These are phyloP conservation scores for Leucosporidium creatinivorum DNA, from an alignment of 768 basidiomycete genomes.

Conservation along the genomic window DNA sequence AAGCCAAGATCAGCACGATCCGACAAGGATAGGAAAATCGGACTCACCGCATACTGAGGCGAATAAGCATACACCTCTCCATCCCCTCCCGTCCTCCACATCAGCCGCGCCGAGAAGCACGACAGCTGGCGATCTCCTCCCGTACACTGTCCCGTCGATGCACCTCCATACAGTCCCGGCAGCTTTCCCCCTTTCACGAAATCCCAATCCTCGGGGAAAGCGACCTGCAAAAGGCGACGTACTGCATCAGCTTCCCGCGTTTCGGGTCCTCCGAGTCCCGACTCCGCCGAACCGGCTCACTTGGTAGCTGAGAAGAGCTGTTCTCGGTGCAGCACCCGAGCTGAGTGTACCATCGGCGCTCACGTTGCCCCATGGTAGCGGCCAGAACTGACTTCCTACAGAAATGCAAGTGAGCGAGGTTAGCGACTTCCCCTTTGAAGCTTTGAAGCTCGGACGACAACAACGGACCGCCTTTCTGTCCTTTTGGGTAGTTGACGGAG, in stretches of 20 bases:
- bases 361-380: no score
- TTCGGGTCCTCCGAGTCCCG: neutral
- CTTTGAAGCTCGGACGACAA: no score
- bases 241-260: neutral
- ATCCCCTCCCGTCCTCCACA: conserved; percentile 17
- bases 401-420: no score
- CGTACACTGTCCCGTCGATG: conserved; percentile 6
- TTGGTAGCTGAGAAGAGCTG: neutral
- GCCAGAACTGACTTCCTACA: no score
- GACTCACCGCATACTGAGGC: conserved; percentile 34
- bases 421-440: no score
- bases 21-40: neutral
- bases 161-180: conserved; percentile 31
- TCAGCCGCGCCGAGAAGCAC: conserved; percentile 23
- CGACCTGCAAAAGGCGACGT: conserved; percentile 35
- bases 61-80: conserved; percentile 42
- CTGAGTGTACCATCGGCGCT: no score
- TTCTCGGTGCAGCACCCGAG: neutral
- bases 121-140: conserved; percentile 14
- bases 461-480: no score
- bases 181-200: conserved; percentile 36
- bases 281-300: neutral
- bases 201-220: conserved; percentile 30
- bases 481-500: no score
- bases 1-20: no score